phyloP scores from a whole-genome alignment of 2,329 filamentous ascomycete genomes.

The Botrytis fabae region DNA sequence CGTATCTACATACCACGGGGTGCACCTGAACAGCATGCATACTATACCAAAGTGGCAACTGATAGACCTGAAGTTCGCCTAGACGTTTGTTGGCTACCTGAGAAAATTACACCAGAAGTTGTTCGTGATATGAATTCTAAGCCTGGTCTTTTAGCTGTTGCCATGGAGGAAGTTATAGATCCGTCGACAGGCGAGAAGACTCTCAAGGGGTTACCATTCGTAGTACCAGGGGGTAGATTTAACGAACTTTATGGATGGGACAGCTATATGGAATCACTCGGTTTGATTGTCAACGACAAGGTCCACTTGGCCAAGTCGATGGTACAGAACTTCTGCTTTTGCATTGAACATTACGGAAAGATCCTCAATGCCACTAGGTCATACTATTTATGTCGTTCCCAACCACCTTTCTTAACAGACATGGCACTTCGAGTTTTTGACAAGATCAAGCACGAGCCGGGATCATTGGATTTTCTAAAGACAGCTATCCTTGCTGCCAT shows the following conservation, averaged over 20 bases:
- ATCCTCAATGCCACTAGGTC: conserved; percentile 95
- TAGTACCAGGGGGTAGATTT: conserved; percentile 96
- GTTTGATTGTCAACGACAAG: conserved; percentile 80
- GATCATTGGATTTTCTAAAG: conserved; percentile 76
- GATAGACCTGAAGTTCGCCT: conserved; percentile 81
- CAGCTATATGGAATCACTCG: conserved; percentile 96
- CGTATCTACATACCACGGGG: conserved; percentile 87
- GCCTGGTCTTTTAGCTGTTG: conserved; percentile 85
- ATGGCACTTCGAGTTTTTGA: conserved; percentile 95
- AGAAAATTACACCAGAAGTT: conserved; percentile 76
- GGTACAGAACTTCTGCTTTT: conserved; percentile 97
- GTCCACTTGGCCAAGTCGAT: conserved; percentile 89
- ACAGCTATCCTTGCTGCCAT: conserved; percentile 84
- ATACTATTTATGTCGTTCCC: conserved; percentile 92
- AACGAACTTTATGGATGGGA: conserved; percentile 99
- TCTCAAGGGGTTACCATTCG: conserved; percentile 81
- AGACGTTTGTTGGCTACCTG: conserved; percentile 78
- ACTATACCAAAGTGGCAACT: conserved; percentile 78
- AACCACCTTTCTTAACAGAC: conserved; percentile 95
- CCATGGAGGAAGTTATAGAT: conserved; percentile 75
- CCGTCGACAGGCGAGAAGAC: conserved; percentile 67
- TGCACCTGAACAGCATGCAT: conserved; percentile 83
- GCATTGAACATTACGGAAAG: conserved; percentile 97
- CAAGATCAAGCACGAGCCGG: conserved; percentile 71
- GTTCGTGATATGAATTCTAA: conserved; percentile 82